These are phyloP conservation scores for Pyrenochaeta sp. DNA, from an alignment of 2,329 filamentous ascomycete genomes.

Conservation along the genomic window DNA sequence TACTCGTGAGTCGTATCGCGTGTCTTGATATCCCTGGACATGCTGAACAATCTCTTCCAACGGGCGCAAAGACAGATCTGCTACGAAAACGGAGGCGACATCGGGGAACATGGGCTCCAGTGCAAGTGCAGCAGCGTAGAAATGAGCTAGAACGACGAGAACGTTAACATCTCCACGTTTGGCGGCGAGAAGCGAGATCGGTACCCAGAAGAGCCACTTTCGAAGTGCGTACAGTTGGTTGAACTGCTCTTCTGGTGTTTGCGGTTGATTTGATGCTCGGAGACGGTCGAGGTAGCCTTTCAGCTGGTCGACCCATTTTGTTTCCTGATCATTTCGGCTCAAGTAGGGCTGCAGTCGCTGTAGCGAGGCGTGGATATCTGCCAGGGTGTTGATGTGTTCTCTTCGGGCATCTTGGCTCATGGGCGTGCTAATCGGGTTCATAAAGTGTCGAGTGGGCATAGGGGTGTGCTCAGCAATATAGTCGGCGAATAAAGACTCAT, in stretches of 20 bases:
- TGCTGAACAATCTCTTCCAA: constrained; percentile 87
- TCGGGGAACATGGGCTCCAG: constrained; percentile 93
- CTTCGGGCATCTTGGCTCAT: constrained; percentile 62
- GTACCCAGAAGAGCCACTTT: constrained; percentile 96
- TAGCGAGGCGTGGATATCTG: constrained; percentile 53
- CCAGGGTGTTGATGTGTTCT: constrained; percentile 63
- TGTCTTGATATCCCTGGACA: constrained; percentile 62
- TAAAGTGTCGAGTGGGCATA: constrained; percentile 46
- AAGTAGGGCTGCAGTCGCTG: constrained; percentile 56
- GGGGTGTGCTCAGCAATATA: constrained; percentile 79
- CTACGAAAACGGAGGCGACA: constrained; percentile 83
- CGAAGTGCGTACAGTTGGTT: constrained; percentile 86
- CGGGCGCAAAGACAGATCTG: constrained; percentile 74
- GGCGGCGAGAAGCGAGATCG: constrained; percentile 81
- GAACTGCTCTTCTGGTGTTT: constrained; percentile 80
- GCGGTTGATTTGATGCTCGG: constrained; percentile 50
- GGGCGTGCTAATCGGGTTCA: constrained; percentile 74
- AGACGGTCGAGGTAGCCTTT: constrained; percentile 58
- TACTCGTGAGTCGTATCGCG: constrained; percentile 51
- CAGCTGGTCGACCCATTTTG: constrained; percentile 59
- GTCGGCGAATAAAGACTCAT: constrained; percentile 85
- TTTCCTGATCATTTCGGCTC: constrained; percentile 55
- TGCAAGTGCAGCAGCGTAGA: constrained; percentile 87
- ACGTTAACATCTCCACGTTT: constrained; percentile 79
- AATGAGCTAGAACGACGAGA: constrained; percentile 85